Conservation (phyloP, 75 land plant genomes). For the Sequoiadendron giganteum region DNA sequence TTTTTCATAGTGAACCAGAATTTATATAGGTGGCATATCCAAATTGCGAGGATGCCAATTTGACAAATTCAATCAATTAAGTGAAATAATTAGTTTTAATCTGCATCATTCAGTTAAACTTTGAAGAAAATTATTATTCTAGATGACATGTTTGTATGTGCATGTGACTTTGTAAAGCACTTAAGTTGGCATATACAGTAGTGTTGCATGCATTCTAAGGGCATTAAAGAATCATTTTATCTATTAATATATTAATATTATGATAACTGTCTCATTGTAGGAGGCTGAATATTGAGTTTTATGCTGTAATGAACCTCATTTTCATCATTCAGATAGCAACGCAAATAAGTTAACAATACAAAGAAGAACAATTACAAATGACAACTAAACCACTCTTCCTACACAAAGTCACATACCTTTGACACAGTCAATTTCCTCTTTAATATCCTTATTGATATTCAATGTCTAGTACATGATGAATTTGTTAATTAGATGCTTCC, state of each 20-base stretch:
- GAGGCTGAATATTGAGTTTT: neutral
- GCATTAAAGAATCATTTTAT: neutral
- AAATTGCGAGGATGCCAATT: neutral
- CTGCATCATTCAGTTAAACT: neutral
- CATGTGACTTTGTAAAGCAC: neutral
- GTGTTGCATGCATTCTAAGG: neutral
- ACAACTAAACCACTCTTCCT: no score
- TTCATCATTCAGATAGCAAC: no score
- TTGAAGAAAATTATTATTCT: neutral
- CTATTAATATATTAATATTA: neutral
- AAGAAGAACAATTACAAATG: no score
- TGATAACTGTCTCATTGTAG: neutral
- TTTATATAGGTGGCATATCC: neutral
- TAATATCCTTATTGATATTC: no score
- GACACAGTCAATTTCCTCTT: no score
- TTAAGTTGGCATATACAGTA: neutral
- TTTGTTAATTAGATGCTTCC: no score
- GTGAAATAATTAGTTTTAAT: neutral
- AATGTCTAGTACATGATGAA: no score
- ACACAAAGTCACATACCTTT: no score
- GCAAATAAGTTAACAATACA: no score
- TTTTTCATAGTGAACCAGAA: neutral
- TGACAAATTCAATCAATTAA: neutral
- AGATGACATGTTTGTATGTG: neutral
- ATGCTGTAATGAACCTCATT: neutral